Evolutionary conservation across 805 yeast genomes (phyloP).

Genomic region (Kockiozyma suomiensis): DNA sequence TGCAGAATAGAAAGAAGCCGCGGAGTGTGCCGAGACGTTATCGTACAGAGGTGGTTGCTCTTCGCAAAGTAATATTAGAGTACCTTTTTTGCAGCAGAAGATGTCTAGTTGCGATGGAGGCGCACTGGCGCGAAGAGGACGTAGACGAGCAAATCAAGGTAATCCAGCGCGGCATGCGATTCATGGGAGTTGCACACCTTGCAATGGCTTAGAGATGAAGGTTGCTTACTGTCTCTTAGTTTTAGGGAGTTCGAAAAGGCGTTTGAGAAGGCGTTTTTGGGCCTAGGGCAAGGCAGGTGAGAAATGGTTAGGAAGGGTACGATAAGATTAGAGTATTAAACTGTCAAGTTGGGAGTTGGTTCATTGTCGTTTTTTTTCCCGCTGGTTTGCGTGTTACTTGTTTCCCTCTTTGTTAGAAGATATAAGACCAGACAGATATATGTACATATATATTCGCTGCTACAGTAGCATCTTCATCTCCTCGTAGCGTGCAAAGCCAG

Average conservation of each 20-base stretch:
- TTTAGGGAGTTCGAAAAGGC: not conserved
- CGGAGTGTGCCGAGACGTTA: conserved; percentile 11
- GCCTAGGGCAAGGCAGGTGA: too few species aligned
- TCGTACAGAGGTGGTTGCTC: conserved; percentile 20
- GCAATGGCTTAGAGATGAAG: not conserved
- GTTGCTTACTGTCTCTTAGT: not conserved
- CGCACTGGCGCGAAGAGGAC: conserved; percentile 27
- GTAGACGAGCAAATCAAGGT: conserved; percentile 25
- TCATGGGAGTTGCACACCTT: conserved; percentile 13
- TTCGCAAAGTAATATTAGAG: conserved; percentile 25
- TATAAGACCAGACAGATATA: too few species aligned
- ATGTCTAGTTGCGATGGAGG: conserved; percentile 21
- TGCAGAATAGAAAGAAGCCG: not conserved
- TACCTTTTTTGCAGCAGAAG: conserved; percentile 24
- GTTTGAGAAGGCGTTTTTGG: not conserved
- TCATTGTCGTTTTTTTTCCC: too few species aligned
- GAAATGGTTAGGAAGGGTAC: too few species aligned
- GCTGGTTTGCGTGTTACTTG: too few species aligned
- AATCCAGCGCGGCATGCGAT: conserved; percentile 27
- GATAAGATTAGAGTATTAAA: too few species aligned
- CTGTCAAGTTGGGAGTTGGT: too few species aligned
- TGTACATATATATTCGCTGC: too few species aligned
- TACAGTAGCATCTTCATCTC: too few species aligned
- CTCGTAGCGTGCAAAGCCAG: too few species aligned
- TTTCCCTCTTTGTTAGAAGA: too few species aligned